These are phyloP conservation scores for Barnettozyma pratensis DNA, from an alignment of 805 yeast species.

Conservation along the genomic window DNA sequence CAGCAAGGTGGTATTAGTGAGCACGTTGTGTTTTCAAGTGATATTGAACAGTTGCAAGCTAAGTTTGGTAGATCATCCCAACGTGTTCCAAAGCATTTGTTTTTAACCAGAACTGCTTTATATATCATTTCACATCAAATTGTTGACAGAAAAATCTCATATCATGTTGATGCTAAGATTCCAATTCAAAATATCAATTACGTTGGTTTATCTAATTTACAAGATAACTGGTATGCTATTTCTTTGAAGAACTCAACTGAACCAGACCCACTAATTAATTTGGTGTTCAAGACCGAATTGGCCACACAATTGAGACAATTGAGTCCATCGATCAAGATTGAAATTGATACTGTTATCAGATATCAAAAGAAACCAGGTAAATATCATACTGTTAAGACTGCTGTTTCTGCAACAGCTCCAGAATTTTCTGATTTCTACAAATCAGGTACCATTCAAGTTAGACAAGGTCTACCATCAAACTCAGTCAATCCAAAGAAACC, in stretches of 20 bases:
- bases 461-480: constrained; percentile 70
- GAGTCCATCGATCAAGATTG: constrained; percentile 53
- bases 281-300: constrained; percentile 86
- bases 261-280: constrained; percentile 78
- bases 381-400: constrained; percentile 66
- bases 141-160: constrained; percentile 53
- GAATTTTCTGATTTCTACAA: constrained; percentile 69
- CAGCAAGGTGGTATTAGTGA: constrained; percentile 67
- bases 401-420: constrained; percentile 60
- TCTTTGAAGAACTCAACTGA: constrained; percentile 32
- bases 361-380: constrained; percentile 92
- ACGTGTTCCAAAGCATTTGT: constrained; percentile 65
- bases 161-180: constrained; percentile 59
- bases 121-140: constrained; percentile 71
- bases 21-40: constrained; percentile 66
- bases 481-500: constrained; percentile 75
- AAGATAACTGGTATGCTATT: constrained; percentile 89
- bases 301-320: constrained; percentile 65
- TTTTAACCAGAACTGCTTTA: constrained; percentile 58
- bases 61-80: constrained; percentile 92
- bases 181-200: constrained; percentile 54
- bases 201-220: constrained; percentile 65
- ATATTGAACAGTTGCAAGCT: constrained; percentile 75
- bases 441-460: constrained; percentile 80
- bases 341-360: constrained; percentile 64